These are phyloP conservation scores for Polyplosphaeria fusca DNA, from an alignment of 495 filamentous ascomycete species.

Conservation along the genomic window DNA sequence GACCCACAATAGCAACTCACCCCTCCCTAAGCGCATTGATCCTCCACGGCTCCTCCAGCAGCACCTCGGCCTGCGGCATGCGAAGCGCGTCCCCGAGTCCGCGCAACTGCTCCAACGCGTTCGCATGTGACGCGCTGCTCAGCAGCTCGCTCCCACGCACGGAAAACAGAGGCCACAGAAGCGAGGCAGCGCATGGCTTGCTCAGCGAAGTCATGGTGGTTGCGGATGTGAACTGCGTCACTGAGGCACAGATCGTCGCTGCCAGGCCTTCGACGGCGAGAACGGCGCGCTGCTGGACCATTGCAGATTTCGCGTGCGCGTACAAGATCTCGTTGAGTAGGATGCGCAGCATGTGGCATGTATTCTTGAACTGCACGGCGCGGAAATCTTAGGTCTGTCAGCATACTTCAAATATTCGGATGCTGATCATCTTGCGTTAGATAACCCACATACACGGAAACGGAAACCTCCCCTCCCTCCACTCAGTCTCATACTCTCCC, in stretches of 20 bases:
- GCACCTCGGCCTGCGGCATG: background rate
- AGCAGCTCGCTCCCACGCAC: background rate
- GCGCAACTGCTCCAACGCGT: background rate
- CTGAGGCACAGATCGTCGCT: background rate
- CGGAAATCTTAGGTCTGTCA: background rate
- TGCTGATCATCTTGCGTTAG: background rate
- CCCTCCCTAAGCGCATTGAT: background rate
- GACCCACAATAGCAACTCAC: background rate
- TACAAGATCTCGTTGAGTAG: constrained; percentile 7
- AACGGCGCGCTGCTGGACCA: background rate
- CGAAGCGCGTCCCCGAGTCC: background rate
- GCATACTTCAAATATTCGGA: background rate
- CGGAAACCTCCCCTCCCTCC: too few relatives aligned
- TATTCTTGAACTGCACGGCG: constrained; percentile 8
- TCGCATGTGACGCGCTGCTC: background rate
- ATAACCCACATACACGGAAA: background rate
- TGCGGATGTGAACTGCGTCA: background rate
- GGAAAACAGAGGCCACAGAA: constrained; percentile 14
- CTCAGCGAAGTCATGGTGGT: background rate
- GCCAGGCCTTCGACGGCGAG: background rate
- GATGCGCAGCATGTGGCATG: constrained; percentile 11
- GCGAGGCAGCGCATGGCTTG: background rate
- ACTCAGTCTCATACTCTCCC: background rate
- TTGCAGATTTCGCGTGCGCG: constrained; percentile 1
- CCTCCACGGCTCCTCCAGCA: background rate